A percentile compares a stretch with the other conserved stretches of the same genome.
Evolutionary conservation across 441 rosid species (phyloP).

Genomic region (Jatropha podagrica): DNA sequence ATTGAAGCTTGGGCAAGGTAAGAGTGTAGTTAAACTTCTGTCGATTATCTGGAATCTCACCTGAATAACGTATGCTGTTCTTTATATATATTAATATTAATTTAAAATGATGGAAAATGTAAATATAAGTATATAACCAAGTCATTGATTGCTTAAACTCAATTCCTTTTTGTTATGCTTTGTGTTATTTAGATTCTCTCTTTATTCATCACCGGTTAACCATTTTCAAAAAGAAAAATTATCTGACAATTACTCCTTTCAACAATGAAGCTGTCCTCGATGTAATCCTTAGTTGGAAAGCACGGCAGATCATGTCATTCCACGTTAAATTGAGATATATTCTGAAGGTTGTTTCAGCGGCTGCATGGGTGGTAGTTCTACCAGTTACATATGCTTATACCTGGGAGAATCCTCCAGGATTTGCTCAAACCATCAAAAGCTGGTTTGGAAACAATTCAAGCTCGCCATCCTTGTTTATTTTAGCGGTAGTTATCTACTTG

Average conservation of each 20-base stretch:
- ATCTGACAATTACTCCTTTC: slow-evolving; percentile 15
- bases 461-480: slow-evolving; percentile 73
- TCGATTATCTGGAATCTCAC: not conserved
- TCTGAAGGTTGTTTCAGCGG: slow-evolving; percentile 91
- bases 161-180: not conserved
- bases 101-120: not conserved
- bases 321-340: slow-evolving; percentile 96
- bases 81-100: not conserved
- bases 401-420: slow-evolving; percentile 86
- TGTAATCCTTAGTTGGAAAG: slow-evolving; percentile 92
- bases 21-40: slow-evolving; percentile 9
- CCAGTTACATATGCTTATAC: slow-evolving; percentile 94
- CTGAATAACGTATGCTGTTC: not conserved
- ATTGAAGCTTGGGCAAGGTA: slow-evolving; percentile 98
- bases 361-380: slow-evolving; percentile 90
- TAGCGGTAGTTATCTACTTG: slow-evolving; percentile 84
- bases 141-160: not conserved
- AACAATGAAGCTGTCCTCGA: slow-evolving; percentile 83
- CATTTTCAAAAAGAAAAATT: not conserved
- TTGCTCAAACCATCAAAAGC: slow-evolving; percentile 85
- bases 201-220: not conserved
- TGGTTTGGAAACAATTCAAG: slow-evolving; percentile 88
- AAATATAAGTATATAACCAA: not conserved
- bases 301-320: slow-evolving; percentile 81
- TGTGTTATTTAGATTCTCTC: not conserved